Evolutionary conservation across 805 yeast genomes (phyloP).

Genomic region (Teunomyces kruisii): DNA sequence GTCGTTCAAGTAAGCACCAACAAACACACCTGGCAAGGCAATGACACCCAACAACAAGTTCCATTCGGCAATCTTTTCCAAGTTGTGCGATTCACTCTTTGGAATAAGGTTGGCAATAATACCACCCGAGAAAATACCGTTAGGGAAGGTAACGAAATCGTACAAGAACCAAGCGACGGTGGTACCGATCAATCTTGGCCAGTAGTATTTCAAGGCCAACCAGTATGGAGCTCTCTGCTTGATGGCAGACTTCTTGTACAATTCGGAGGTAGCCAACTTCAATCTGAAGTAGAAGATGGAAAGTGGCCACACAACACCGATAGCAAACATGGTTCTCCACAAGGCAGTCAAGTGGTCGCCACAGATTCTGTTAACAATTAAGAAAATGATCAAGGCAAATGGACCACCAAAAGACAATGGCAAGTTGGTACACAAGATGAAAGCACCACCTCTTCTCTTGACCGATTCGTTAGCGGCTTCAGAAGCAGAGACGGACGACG

Average conservation of each 20-base stretch:
- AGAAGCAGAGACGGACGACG: constrained; percentile 64
- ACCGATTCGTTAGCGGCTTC: constrained; percentile 73
- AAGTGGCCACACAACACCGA: constrained; percentile 68
- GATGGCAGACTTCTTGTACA: constrained; percentile 66
- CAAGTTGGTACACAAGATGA: constrained; percentile 66
- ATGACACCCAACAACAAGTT: constrained; percentile 62
- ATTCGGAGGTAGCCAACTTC: constrained; percentile 64
- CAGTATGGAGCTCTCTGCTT: constrained; percentile 51
- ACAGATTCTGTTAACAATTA: constrained; percentile 65
- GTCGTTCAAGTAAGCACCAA: constrained; percentile 68
- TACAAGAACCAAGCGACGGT: constrained; percentile 78
- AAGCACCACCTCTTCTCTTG: constrained; percentile 63
- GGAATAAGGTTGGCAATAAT: constrained; percentile 55
- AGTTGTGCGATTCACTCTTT: constrained; percentile 28
- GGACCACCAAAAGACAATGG: constrained; percentile 80
- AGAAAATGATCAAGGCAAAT: constrained; percentile 64
- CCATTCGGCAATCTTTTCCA: constrained; percentile 71
- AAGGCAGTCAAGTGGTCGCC: constrained; percentile 41
- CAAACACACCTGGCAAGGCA: constrained; percentile 69
- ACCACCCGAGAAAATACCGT: constrained; percentile 62
- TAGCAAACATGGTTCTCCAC: constrained; percentile 71
- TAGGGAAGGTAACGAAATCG: constrained; percentile 80
- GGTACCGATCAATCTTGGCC: constrained; percentile 68
- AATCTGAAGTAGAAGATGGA: constrained; percentile 69
- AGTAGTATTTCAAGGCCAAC: constrained; percentile 63